Evolutionary conservation across 1,284 basidiomycete species (phyloP).

Genomic region (Boletus austroedulis): DNA sequence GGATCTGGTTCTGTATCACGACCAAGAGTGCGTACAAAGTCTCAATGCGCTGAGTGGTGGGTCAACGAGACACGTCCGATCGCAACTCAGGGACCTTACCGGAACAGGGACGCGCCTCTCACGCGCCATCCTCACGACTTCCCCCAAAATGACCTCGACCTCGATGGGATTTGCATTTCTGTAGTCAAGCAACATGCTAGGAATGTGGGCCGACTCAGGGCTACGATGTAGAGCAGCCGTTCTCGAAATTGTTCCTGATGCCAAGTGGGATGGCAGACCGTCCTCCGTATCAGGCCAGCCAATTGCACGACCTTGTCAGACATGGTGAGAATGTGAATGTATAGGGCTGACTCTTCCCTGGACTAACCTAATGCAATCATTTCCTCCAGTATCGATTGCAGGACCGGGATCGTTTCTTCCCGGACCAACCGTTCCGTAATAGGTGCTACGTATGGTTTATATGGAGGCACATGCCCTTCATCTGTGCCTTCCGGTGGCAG

Average conservation of each 20-base stretch:
- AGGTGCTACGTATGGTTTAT: slow-evolving; percentile 42
- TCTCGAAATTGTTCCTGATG: slow-evolving; percentile 40
- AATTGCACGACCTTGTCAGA: slow-evolving; percentile 43
- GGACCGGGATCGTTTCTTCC: slow-evolving; percentile 46
- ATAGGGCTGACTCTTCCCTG: neutral
- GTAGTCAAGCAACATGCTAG: slow-evolving; percentile 63
- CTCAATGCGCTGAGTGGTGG: slow-evolving; percentile 43
- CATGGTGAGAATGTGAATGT: slow-evolving; percentile 3
- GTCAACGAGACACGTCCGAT: neutral
- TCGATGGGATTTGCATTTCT: slow-evolving; percentile 57
- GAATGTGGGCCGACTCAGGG: slow-evolving; percentile 47
- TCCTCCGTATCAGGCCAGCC: slow-evolving; percentile 46
- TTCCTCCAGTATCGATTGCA: slow-evolving; percentile 48
- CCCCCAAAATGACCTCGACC: slow-evolving; percentile 63
- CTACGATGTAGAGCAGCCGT: slow-evolving; percentile 40
- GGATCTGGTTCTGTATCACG: slow-evolving; percentile 52
- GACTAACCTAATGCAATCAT: slow-evolving; percentile 44
- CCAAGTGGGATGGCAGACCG: slow-evolving; percentile 45
- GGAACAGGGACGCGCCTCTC: slow-evolving; percentile 48
- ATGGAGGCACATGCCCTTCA: slow-evolving; percentile 28
- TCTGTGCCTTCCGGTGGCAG: neutral
- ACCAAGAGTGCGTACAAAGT: slow-evolving; percentile 48
- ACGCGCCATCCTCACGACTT: slow-evolving; percentile 53
- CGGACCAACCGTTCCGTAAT: slow-evolving; percentile 45
- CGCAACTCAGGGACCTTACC: slow-evolving; percentile 37